These are phyloP conservation scores for Arthrobotrys sinensis DNA, from an alignment of 2,329 filamentous ascomycete genomes.

Conservation along the genomic window DNA sequence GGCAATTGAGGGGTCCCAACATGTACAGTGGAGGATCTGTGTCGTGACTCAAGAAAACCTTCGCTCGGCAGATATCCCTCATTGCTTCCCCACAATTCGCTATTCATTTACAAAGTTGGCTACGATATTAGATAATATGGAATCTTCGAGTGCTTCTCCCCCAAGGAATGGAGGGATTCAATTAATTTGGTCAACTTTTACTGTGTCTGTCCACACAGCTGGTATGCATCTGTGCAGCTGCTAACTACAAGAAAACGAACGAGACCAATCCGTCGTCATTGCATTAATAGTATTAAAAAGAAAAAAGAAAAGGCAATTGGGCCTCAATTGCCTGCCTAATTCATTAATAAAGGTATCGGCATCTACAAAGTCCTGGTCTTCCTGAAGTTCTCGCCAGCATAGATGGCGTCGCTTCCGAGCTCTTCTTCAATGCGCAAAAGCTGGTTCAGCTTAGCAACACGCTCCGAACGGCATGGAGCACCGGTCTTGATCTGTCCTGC, in stretches of 20 bases:
- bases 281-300: constrained; percentile 23
- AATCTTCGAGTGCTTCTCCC: too few species aligned
- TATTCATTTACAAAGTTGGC: neutral
- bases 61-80: constrained; percentile 16
- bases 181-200: constrained; percentile 22
- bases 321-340: neutral
- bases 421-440: constrained; percentile 99
- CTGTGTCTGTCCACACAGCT: constrained; percentile 13
- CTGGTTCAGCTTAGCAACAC: constrained; percentile 99
- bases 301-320: constrained; percentile 13
- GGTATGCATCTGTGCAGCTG: constrained; percentile 8
- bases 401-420: constrained; percentile 91
- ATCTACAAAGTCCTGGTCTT: constrained; percentile 77
- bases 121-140: too few species aligned
- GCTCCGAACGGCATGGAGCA: constrained; percentile 95
- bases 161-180: too few species aligned
- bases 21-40: constrained; percentile 35
- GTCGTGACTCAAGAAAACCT: constrained; percentile 30
- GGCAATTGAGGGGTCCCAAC: neutral
- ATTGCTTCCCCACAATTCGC: neutral
- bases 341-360: constrained; percentile 2
- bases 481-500: constrained; percentile 99
- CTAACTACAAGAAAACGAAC: constrained; percentile 25
- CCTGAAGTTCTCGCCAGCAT: constrained; percentile 93
- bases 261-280: constrained; percentile 22